A percentile compares a stretch with the other conserved stretches of the same genome.
phyloP scores from a whole-genome alignment of 768 basidiomycete genomes.

The Multifurca ochricompacta region DNA sequence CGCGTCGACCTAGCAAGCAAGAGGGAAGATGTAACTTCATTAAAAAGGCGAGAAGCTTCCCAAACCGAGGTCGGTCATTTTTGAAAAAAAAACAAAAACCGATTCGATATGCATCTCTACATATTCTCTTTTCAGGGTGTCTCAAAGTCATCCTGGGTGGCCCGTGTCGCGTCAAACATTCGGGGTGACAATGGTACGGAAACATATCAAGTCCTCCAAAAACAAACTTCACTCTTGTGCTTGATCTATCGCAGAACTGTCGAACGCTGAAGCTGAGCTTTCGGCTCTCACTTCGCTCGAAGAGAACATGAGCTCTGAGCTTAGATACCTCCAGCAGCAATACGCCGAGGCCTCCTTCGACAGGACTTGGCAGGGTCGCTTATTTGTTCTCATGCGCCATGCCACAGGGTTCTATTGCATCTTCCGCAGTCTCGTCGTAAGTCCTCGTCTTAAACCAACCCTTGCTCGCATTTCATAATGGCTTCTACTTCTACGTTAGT shows the following conservation, averaged over 20 bases:
- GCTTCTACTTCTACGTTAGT: conserved; percentile 29
- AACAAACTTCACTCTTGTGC: background rate
- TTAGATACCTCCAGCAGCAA: conserved; percentile 12
- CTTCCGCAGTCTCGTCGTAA: conserved; percentile 33
- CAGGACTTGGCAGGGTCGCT: conserved; percentile 12
- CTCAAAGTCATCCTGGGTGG: conserved; percentile 35
- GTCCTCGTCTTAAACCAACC: background rate
- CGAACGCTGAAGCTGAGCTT: conserved; percentile 12
- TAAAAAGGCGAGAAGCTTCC: conserved; percentile 27
- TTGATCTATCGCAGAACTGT: conserved; percentile 21
- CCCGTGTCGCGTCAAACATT: conserved; percentile 43
- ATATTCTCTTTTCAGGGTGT: conserved; percentile 13
- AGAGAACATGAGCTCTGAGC: conserved; percentile 14
- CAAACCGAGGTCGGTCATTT: conserved; percentile 24
- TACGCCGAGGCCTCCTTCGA: conserved; percentile 10
- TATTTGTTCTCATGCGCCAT: conserved; percentile 16
- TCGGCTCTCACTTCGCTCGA: conserved; percentile 15
- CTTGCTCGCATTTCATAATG: background rate
- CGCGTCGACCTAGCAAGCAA: conserved; percentile 47
- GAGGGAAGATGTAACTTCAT: conserved; percentile 25
- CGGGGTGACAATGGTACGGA: conserved; percentile 35
- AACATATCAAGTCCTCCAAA: background rate
- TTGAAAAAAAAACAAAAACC: background rate
- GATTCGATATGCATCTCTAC: background rate
- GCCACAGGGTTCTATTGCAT: conserved; percentile 18